These are phyloP conservation scores for Arthromyces matolae DNA, from an alignment of 768 basidiomycete genomes.

Conservation along the genomic window DNA sequence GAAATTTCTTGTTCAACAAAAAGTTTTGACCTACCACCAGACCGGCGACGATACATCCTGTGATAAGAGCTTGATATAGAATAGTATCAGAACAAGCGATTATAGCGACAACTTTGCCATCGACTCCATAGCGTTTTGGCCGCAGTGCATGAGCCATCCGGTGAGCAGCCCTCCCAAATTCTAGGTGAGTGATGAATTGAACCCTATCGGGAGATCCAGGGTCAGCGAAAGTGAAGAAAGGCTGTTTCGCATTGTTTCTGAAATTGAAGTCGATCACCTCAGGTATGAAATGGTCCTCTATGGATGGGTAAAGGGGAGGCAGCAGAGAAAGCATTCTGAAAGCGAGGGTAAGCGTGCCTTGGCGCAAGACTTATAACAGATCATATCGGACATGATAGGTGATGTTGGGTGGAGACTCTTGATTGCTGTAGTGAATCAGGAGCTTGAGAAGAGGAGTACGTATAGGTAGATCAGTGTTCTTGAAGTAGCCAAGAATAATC, in stretches of 20 bases:
- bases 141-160: conserved; percentile 31
- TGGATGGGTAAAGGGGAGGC: too few species aligned
- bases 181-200: conserved; percentile 27
- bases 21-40: neutral
- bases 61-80: conserved; percentile 31
- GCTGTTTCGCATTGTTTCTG: conserved; percentile 15
- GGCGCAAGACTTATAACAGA: too few species aligned
- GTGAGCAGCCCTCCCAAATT: conserved; percentile 37
- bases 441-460: too few species aligned
- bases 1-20: neutral
- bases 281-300: neutral
- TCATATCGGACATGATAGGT: too few species aligned
- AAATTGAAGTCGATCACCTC: conserved; percentile 16
- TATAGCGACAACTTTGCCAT: conserved; percentile 26
- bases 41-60: conserved; percentile 28
- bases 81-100: conserved; percentile 24
- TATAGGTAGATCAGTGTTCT: too few species aligned
- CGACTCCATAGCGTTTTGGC: conserved; percentile 18
- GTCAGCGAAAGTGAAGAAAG: conserved; percentile 16
- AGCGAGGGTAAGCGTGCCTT: too few species aligned
- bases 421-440: too few species aligned
- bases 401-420: too few species aligned
- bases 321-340: too few species aligned
- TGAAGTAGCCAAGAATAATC: neutral
- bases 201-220: conserved; percentile 12